These are phyloP conservation scores for Tulasnella sp. DNA, from an alignment of 768 basidiomycete genomes.

Conservation along the genomic window DNA sequence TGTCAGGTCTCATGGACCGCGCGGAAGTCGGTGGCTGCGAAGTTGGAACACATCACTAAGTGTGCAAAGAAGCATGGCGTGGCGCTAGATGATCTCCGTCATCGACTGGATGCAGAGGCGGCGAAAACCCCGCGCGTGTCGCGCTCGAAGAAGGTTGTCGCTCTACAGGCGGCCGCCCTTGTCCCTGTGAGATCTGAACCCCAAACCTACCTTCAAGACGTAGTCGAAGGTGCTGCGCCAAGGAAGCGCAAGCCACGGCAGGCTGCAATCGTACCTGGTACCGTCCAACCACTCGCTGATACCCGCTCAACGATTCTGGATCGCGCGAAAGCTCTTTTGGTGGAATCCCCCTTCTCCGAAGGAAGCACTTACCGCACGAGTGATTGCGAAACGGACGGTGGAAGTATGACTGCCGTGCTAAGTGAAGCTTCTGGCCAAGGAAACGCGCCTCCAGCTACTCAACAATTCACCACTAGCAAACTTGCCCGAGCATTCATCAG, in stretches of 20 bases:
- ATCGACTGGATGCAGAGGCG: slow-evolving; percentile 15
- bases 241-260: slow-evolving; percentile 35
- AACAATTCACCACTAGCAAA: slow-evolving; percentile 18
- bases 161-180: slow-evolving; percentile 22
- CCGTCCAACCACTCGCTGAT: slow-evolving; percentile 37
- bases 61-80: slow-evolving; percentile 56
- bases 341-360: slow-evolving; percentile 1
- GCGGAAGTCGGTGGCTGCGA: slow-evolving; percentile 51
- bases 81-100: slow-evolving; percentile 39
- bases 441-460: slow-evolving; percentile 19
- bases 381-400: too few relatives aligned
- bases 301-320: slow-evolving; percentile 37
- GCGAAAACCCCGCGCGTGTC: neutral
- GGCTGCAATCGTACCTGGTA: slow-evolving; percentile 31
- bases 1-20: slow-evolving; percentile 47
- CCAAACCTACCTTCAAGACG: slow-evolving; percentile 42
- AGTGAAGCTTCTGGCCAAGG: neutral
- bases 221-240: slow-evolving; percentile 38
- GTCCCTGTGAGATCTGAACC: slow-evolving; percentile 19
- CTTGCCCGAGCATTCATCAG: slow-evolving; percentile 5
- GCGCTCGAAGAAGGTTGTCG: slow-evolving; percentile 17
- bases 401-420: neutral
- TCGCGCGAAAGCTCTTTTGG: slow-evolving; percentile 32
- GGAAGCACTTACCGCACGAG: too few relatives aligned
- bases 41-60: slow-evolving; percentile 52